These are phyloP conservation scores for Cenococcum geophilum DNA, from an alignment of 495 filamentous ascomycete species.

Conservation along the genomic window DNA sequence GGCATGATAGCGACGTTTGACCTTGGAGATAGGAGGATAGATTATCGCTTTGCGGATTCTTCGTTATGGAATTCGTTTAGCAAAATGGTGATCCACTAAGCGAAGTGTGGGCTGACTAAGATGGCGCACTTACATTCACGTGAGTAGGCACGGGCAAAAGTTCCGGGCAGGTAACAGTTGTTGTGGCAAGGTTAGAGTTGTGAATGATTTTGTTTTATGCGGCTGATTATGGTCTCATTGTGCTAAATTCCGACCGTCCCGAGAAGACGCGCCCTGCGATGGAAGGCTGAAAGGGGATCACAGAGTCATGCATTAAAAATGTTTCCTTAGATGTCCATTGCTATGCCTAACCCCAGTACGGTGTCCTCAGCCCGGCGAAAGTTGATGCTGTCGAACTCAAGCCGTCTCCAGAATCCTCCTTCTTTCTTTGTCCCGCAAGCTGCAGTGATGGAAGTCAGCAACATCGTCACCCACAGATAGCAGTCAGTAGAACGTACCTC, in stretches of 20 bases:
- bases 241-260: too few relatives aligned
- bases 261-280: too few relatives aligned
- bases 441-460: conserved; percentile 24
- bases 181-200: too few relatives aligned
- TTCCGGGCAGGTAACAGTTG: too few relatives aligned
- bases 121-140: background rate
- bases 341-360: conserved; percentile 52
- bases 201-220: too few relatives aligned
- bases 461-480: background rate
- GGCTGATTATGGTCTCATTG: too few relatives aligned
- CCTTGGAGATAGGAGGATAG: background rate
- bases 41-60: background rate
- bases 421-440: conserved; percentile 70
- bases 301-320: background rate
- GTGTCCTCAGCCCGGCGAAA: conserved; percentile 64
- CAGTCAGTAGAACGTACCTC: conserved; percentile 52
- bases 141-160: background rate
- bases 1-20: conserved; percentile 50
- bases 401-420: conserved; percentile 53
- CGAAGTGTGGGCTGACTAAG: too few relatives aligned
- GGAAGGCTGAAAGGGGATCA: background rate
- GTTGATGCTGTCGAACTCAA: conserved; percentile 38
- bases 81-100: too few relatives aligned
- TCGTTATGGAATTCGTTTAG: too few relatives aligned
- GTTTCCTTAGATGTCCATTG: background rate